A percentile compares a stretch with the other conserved stretches of the same genome.
Evolutionary conservation across 371 early-diverging fungal genomes (phyloP).

Genomic region (Syncephalastrum racemosum): DNA sequence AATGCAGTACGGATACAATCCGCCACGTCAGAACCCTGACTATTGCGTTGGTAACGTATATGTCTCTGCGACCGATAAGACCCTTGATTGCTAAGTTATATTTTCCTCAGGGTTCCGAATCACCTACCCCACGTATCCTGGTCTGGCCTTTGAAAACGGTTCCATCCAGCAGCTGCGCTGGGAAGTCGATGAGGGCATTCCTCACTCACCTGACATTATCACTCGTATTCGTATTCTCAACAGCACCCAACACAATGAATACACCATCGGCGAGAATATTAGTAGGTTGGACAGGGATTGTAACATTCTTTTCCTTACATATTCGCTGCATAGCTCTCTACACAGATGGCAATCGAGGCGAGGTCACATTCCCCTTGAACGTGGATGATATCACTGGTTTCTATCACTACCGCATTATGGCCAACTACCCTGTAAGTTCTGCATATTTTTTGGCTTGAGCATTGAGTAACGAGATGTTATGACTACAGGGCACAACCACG

Average conservation of each 20-base stretch:
- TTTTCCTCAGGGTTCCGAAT: constrained; percentile 19
- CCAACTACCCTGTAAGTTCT: constrained; percentile 24
- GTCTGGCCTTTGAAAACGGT: constrained; percentile 15
- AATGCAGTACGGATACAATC: constrained; percentile 44
- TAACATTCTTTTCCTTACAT: not conserved
- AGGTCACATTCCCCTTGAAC: constrained; percentile 18
- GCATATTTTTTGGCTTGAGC: too few relatives aligned
- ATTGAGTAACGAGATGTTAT: not conserved
- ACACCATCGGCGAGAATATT: constrained; percentile 31
- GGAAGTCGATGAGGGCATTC: constrained; percentile 25
- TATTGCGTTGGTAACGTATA: constrained; percentile 33
- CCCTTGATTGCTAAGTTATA: not conserved
- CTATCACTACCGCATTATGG: constrained; percentile 38
- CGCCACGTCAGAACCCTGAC: constrained; percentile 50
- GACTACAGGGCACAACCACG: constrained; percentile 16
- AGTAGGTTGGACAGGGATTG: constrained; percentile 12
- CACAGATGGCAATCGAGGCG: constrained; percentile 23
- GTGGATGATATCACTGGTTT: constrained; percentile 20
- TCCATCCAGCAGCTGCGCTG: constrained; percentile 23
- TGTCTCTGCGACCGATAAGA: too few relatives aligned
- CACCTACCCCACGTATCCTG: constrained; percentile 23
- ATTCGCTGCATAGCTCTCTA: constrained; percentile 14
- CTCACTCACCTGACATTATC: constrained; percentile 23
- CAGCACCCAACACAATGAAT: constrained; percentile 24
- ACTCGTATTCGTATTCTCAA: constrained; percentile 35